Evolutionary conservation across 805 yeast genomes (phyloP).

Genomic region (Yamadazyma paraphyllophila): DNA sequence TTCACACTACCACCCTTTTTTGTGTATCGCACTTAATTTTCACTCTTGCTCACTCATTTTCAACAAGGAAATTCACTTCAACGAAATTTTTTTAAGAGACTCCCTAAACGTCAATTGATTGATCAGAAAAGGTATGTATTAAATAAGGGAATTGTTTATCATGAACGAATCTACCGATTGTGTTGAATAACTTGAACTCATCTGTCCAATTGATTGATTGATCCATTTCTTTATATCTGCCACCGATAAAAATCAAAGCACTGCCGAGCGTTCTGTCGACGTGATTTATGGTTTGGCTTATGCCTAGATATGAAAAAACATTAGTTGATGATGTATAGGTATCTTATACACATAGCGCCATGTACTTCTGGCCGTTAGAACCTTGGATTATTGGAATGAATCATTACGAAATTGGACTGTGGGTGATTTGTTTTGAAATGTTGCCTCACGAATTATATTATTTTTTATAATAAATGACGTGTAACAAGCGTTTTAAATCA

Average conservation of each 20-base stretch:
- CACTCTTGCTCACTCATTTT: conserved; percentile 11
- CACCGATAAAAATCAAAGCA: not conserved
- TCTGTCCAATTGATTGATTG: conserved; percentile 3
- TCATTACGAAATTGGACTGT: not conserved
- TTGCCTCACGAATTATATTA: not conserved
- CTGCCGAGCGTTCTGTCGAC: not conserved
- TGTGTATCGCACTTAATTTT: conserved; percentile 1
- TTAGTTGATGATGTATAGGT: too few relatives aligned
- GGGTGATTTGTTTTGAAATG: not conserved
- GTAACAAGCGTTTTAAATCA: not conserved
- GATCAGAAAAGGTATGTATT: conserved; percentile 5
- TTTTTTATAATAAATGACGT: not conserved
- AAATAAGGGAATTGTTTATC: not conserved
- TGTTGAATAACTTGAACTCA: not conserved
- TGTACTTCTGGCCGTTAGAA: not conserved
- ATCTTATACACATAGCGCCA: not conserved
- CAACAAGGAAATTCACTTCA: conserved; percentile 3
- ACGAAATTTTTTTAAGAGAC: conserved; percentile 10
- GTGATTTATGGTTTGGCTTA: not conserved
- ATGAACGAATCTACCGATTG: not conserved
- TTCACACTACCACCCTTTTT: not conserved
- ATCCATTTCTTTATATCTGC: conserved; percentile 7
- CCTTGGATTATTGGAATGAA: not conserved
- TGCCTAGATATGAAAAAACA: too few relatives aligned
- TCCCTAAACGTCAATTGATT: conserved; percentile 9